Percentiles rank a stretch among this genome's conserved stretches.
These are phyloP conservation scores for Forsythia viridissima DNA, from an alignment of 257 asterid species.

Conservation along the genomic window DNA sequence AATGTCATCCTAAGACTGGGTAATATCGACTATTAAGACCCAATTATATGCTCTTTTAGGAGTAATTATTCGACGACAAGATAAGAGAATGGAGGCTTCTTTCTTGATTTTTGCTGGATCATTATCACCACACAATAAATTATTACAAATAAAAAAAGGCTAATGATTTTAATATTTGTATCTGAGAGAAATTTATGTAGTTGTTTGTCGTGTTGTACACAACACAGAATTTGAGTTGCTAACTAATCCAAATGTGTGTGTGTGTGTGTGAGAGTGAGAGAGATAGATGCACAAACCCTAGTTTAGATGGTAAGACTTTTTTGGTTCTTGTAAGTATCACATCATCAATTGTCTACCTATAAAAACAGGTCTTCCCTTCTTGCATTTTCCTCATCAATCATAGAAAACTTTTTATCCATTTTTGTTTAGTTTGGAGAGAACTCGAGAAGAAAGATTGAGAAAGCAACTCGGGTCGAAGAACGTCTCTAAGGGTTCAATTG, in stretches of 20 bases:
- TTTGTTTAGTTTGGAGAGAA: neutral
- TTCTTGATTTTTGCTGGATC: conserved; percentile 28
- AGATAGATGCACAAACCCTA: conserved; percentile 34
- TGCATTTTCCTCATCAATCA: conserved; percentile 14
- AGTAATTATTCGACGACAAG: conserved; percentile 24
- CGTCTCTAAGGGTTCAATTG: neutral
- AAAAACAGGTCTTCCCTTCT: conserved; percentile 35
- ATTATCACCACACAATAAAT: conserved; percentile 29
- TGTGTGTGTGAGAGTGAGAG: neutral
- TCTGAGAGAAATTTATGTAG: conserved; percentile 26
- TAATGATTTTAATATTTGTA: conserved; percentile 13
- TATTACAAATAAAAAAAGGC: conserved; percentile 23
- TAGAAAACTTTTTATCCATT: conserved; percentile 4
- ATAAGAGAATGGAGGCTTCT: conserved; percentile 29
- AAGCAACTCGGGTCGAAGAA: neutral
- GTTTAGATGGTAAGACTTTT: conserved; percentile 25
- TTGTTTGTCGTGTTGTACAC: conserved; percentile 20
- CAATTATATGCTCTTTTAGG: neutral
- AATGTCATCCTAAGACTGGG: neutral
- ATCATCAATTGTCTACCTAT: conserved; percentile 45
- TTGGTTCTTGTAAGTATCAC: conserved; percentile 31
- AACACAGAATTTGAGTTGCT: neutral
- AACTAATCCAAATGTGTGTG: conserved; percentile 37
- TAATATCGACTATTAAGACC: neutral
- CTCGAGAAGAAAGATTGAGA: neutral